Percentiles rank a stretch among this genome's conserved stretches.
phyloP scores from a whole-genome alignment of 768 basidiomycete genomes.

The Suillus variegatus region DNA sequence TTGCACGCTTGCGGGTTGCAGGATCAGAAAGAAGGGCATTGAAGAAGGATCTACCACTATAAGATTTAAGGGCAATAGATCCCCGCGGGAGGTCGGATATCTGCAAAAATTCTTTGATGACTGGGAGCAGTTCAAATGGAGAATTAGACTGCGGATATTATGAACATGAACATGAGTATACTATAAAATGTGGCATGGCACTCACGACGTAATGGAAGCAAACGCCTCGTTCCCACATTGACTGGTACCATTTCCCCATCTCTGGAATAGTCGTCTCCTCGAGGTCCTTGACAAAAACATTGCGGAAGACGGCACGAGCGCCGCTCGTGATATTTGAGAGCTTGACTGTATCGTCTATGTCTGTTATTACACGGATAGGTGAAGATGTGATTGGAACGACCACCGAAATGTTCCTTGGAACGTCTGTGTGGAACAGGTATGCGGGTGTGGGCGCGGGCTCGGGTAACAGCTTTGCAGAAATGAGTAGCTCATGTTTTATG shows the following conservation, averaged over 20 bases:
- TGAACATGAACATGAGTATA: constrained; percentile 13
- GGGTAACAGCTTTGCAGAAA: constrained; percentile 52
- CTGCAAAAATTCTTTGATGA: constrained; percentile 74
- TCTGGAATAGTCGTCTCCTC: constrained; percentile 78
- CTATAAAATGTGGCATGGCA: constrained; percentile 15
- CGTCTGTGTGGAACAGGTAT: constrained; percentile 12
- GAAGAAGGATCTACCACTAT: constrained; percentile 81
- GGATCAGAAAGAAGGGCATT: constrained; percentile 81
- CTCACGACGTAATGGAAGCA: constrained; percentile 89
- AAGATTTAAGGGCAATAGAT: constrained; percentile 82
- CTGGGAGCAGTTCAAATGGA: constrained; percentile 81
- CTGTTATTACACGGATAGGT: constrained; percentile 80
- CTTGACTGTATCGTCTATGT: constrained; percentile 88
- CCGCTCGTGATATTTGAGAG: constrained; percentile 74
- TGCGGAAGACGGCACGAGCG: constrained; percentile 80
- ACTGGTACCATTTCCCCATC: constrained; percentile 78
- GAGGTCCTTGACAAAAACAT: constrained; percentile 88
- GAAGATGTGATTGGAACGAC: constrained; percentile 58
- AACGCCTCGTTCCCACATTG: constrained; percentile 70
- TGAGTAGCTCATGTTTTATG: constrained; percentile 48
- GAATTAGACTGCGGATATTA: constrained; percentile 70
- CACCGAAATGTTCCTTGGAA: constrained; percentile 24
- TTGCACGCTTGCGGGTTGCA: constrained; percentile 78
- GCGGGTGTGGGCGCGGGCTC: constrained; percentile 31
- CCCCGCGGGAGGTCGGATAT: constrained; percentile 71